These are phyloP conservation scores for Solanum chilense DNA, from an alignment of 257 asterid species.

Conservation along the genomic window DNA sequence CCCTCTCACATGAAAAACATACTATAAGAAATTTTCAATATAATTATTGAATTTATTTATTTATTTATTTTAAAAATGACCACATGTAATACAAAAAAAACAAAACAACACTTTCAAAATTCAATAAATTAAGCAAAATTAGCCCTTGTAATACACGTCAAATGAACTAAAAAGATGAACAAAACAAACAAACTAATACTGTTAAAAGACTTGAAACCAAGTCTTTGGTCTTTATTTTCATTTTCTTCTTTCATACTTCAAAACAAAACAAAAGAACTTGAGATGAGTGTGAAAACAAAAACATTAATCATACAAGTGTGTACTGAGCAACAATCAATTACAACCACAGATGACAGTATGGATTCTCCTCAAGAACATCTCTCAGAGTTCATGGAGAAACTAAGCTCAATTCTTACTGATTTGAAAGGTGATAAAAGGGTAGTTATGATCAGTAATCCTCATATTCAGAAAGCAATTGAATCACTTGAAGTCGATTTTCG, in stretches of 20 bases:
- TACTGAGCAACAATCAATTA: slow-evolving; percentile 2
- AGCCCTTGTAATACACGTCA: neutral
- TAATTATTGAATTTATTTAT: neutral
- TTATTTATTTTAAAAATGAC: neutral
- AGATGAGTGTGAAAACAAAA: neutral
- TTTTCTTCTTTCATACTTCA: slow-evolving; percentile 5
- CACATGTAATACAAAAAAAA: neutral
- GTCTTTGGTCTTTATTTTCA: slow-evolving; percentile 8
- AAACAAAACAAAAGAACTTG: neutral
- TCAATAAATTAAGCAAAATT: neutral
- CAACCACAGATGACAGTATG: slow-evolving; percentile 8
- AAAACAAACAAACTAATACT: neutral
- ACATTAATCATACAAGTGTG: neutral
- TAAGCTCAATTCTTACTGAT: slow-evolving; percentile 46
- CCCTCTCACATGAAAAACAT: neutral
- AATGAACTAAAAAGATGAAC: neutral
- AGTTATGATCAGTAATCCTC: slow-evolving; percentile 17
- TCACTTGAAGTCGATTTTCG: slow-evolving; percentile 54
- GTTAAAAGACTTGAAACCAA: slow-evolving; percentile 12
- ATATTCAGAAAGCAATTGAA: slow-evolving; percentile 46
- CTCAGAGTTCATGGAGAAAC: slow-evolving; percentile 43
- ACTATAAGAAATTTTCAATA: neutral
- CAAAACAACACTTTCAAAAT: neutral
- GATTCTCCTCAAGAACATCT: slow-evolving; percentile 49
- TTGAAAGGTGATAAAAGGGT: slow-evolving; percentile 24